These are phyloP conservation scores for Zygotorulaspora mrakii DNA, from an alignment of 1,139 yeast genomes.

Conservation along the genomic window DNA sequence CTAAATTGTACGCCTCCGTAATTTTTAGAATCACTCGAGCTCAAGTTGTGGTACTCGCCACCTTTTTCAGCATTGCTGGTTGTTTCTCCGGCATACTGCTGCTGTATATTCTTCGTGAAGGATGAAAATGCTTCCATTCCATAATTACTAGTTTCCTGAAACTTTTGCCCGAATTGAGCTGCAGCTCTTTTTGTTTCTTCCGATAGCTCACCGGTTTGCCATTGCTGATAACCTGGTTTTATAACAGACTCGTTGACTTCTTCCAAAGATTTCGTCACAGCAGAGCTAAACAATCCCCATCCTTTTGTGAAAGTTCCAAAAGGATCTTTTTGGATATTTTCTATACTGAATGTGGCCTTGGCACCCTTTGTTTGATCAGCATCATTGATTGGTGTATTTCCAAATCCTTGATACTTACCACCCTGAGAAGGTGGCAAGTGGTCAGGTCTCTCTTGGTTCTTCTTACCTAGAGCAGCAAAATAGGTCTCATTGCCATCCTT, in stretches of 20 bases:
- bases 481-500: slow-evolving; percentile 71
- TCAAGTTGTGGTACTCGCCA: slow-evolving; percentile 41
- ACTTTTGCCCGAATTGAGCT: slow-evolving; percentile 91
- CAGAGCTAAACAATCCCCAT: slow-evolving; percentile 85
- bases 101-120: slow-evolving; percentile 49
- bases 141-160: slow-evolving; percentile 81
- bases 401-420: slow-evolving; percentile 89
- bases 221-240: slow-evolving; percentile 78
- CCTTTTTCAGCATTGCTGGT: slow-evolving; percentile 17
- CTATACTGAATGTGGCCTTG: slow-evolving; percentile 55
- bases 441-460: slow-evolving; percentile 70
- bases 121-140: slow-evolving; percentile 62
- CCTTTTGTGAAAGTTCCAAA: slow-evolving; percentile 85
- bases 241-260: slow-evolving; percentile 87
- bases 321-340: slow-evolving; percentile 81
- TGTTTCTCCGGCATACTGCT: slow-evolving; percentile 25
- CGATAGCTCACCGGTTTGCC: slow-evolving; percentile 77
- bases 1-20: slow-evolving; percentile 10
- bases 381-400: slow-evolving; percentile 55
- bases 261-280: slow-evolving; percentile 75
- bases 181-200: slow-evolving; percentile 84
- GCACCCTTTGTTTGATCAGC: slow-evolving; percentile 26
- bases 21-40: slow-evolving; percentile 48
- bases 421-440: slow-evolving; percentile 90
- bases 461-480: slow-evolving; percentile 73